Evolutionary conservation across 2,329 filamentous ascomycete genomes (phyloP).

Genomic region (Atkinsonella texensis): DNA sequence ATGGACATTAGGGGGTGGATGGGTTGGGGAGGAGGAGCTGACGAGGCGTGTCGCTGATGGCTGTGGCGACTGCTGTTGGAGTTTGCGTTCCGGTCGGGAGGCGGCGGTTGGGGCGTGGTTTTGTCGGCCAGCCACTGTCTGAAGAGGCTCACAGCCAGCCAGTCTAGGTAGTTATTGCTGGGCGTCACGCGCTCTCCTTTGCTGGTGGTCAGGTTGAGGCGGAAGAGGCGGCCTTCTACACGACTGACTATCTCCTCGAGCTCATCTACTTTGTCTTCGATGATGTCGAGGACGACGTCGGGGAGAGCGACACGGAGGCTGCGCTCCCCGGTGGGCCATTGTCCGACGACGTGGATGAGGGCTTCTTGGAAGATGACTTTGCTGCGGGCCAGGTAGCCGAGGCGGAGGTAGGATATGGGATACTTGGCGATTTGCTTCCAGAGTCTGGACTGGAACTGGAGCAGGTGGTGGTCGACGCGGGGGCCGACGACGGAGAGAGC

Average conservation of each 20-base stretch:
- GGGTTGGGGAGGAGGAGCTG: slow-evolving; percentile 22
- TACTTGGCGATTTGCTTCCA: slow-evolving; percentile 98
- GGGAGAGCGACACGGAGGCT: slow-evolving; percentile 66
- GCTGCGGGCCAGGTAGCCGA: slow-evolving; percentile 75
- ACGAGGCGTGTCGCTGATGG: slow-evolving; percentile 2
- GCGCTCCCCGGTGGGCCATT: slow-evolving; percentile 75
- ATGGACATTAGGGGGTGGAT: slow-evolving; percentile 42
- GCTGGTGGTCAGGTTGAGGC: slow-evolving; percentile 65
- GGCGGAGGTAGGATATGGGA: slow-evolving; percentile 79
- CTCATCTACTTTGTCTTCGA: slow-evolving; percentile 92
- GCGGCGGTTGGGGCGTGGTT: slow-evolving; percentile 58
- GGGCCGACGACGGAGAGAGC: slow-evolving; percentile 78
- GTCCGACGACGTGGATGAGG: slow-evolving; percentile 84
- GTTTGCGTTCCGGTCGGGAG: slow-evolving; percentile 18
- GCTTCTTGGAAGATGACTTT: slow-evolving; percentile 79
- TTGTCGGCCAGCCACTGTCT: slow-evolving; percentile 89
- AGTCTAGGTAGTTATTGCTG: slow-evolving; percentile 70
- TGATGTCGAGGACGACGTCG: slow-evolving; percentile 68
- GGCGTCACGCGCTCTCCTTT: slow-evolving; percentile 76
- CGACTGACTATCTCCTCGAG: slow-evolving; percentile 70
- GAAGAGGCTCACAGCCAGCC: slow-evolving; percentile 79
- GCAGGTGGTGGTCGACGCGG: slow-evolving; percentile 82
- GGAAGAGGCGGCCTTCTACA: slow-evolving; percentile 71
- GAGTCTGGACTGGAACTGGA: slow-evolving; percentile 80
- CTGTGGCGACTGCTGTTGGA: slow-evolving; percentile 5